Conservation (phyloP, 805 yeast genomes). For the Kregervanrija delftensis region DNA sequence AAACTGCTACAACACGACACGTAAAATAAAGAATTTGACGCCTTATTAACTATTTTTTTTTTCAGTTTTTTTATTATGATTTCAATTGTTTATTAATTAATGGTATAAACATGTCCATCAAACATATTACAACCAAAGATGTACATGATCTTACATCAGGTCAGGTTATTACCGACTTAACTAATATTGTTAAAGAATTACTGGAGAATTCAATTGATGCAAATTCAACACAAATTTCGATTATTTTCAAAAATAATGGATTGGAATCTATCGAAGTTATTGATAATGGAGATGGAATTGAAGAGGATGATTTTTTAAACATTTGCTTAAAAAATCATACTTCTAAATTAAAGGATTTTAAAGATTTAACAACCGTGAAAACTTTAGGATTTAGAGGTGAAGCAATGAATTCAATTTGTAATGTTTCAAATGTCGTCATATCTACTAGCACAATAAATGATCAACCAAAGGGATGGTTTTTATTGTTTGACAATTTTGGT, state of each 20-base stretch:
- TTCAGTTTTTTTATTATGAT: background rate
- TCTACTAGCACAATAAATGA: slow-evolving; percentile 40
- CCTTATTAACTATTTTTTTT: background rate
- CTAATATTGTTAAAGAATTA: slow-evolving; percentile 75
- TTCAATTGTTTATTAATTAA: background rate
- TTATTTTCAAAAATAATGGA: slow-evolving; percentile 60
- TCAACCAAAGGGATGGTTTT: slow-evolving; percentile 50
- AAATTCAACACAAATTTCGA: slow-evolving; percentile 55
- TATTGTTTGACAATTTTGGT: slow-evolving; percentile 56
- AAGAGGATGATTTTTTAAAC: slow-evolving; percentile 39
- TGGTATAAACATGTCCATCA: slow-evolving; percentile 7
- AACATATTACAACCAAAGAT: slow-evolving; percentile 42
- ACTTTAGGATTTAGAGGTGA: slow-evolving; percentile 80
- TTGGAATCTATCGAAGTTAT: slow-evolving; percentile 57
- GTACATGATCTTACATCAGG: slow-evolving; percentile 82
- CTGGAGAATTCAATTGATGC: slow-evolving; percentile 89
- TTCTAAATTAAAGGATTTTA: slow-evolving; percentile 53
- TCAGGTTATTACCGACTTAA: slow-evolving; percentile 79
- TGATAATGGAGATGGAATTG: slow-evolving; percentile 68
- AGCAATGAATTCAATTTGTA: slow-evolving; percentile 66
- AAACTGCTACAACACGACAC: background rate
- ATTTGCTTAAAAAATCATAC: slow-evolving; percentile 62
- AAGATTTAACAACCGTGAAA: slow-evolving; percentile 41
- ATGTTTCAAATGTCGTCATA: slow-evolving; percentile 42
- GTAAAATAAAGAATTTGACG: background rate